Percentiles rank a stretch among this genome's conserved stretches.
Evolutionary conservation across 768 basidiomycete genomes (phyloP).

Genomic region (Boletales sp.): DNA sequence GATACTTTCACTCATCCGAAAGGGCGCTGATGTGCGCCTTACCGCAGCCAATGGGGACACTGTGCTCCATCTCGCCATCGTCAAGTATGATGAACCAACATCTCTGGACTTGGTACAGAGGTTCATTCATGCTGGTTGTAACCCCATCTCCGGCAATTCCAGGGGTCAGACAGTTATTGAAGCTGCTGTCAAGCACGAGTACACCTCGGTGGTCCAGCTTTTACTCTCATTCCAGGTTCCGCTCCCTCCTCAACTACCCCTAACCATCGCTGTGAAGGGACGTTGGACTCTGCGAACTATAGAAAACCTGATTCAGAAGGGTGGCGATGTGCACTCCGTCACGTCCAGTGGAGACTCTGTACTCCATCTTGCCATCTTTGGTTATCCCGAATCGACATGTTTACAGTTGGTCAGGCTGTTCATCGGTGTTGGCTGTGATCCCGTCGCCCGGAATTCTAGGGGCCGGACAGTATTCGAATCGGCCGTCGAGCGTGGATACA

Average conservation of each 20-base stretch:
- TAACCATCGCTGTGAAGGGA: no score
- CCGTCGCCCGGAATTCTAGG: no score
- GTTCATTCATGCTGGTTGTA: background rate
- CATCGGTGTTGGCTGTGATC: no score
- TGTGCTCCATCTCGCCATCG: background rate
- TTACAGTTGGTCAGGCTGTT: no score
- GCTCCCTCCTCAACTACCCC: background rate
- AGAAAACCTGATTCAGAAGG: background rate
- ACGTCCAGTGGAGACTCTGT: background rate
- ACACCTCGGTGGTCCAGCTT: background rate
- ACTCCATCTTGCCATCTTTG: no score
- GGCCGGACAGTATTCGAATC: background rate
- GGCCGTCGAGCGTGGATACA: background rate
- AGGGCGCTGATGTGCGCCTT: background rate
- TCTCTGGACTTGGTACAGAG: background rate
- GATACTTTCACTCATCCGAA: background rate
- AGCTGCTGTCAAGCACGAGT: background rate
- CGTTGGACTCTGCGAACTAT: background rate
- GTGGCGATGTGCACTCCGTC: background rate
- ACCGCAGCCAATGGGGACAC: background rate
- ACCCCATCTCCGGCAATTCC: background rate
- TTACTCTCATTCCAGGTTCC: background rate
- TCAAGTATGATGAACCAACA: background rate
- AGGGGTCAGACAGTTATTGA: background rate
- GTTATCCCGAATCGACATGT: no score